phyloP scores from a whole-genome alignment of 148 eudicot genomes.

The Heliosperma pusillum region DNA sequence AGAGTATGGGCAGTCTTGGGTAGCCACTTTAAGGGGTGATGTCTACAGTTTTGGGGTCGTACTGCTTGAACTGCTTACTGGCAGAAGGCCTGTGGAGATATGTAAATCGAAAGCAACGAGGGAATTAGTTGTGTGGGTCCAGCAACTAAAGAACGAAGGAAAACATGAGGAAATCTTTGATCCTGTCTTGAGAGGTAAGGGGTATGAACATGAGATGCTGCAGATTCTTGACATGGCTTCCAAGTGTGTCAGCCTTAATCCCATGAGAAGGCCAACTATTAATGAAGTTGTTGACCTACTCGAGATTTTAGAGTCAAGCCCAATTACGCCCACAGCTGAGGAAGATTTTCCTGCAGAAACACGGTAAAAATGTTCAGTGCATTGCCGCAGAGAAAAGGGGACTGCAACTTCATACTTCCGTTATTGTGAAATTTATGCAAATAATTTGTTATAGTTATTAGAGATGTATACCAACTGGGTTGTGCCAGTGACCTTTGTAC shows the following conservation, averaged over 20 bases:
- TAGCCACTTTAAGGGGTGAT: conserved; percentile 91
- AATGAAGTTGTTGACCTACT: conserved; percentile 76
- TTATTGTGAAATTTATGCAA: conserved; percentile 17
- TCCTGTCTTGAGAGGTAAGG: conserved; percentile 56
- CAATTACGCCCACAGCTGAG: conserved; percentile 32
- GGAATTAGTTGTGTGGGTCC: conserved; percentile 82
- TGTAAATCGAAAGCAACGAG: conserved; percentile 62
- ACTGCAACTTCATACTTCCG: not conserved
- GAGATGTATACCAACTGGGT: conserved; percentile 17
- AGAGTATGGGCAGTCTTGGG: conserved; percentile 84
- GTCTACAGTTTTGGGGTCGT: conserved; percentile 92
- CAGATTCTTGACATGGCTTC: conserved; percentile 78
- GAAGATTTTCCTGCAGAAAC: conserved; percentile 29
- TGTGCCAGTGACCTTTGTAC: conserved; percentile 24
- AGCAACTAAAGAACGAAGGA: conserved; percentile 64
- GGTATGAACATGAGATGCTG: conserved; percentile 74
- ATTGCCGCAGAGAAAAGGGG: conserved; percentile 7
- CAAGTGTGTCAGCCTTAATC: conserved; percentile 68
- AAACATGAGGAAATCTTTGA: conserved; percentile 66
- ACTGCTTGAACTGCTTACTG: conserved; percentile 78
- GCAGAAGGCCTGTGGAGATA: conserved; percentile 80
- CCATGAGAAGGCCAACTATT: conserved; percentile 73
- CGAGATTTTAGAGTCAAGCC: conserved; percentile 35
- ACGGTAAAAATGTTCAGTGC: conserved; percentile 20
- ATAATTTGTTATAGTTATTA: conserved; percentile 17